Base-by-base conservation (phyloP, 441 rosid species). In the Adansonia gregorii region DNA sequence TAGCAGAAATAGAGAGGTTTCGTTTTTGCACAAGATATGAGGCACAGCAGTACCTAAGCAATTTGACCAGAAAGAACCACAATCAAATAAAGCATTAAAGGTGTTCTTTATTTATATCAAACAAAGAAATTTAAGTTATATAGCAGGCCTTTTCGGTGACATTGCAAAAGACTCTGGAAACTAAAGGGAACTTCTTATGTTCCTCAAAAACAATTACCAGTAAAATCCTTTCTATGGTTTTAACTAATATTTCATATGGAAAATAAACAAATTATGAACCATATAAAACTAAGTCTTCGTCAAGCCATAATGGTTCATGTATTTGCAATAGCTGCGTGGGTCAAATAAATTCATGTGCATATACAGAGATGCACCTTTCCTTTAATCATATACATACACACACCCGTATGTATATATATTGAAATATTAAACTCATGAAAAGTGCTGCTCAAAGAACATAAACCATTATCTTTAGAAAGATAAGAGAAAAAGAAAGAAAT, bases 11-110 rank as follows among this genome's bases (percentile, higher is more conserved):
- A 56, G 59, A 31, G 49, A 72, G 15, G 72, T 45, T 35, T 68
- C 67, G 19, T 73, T 83, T 43, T 43, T 59, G n/a, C 64, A 61
- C 12, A 67, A 80, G 51, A 70, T 80, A 69, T 15, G 80, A n/a
- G 81, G 78, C 65, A 78, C 31, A 55, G 72, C 41, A 74, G 79
- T 75, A 66, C 83, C 89, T 85, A 81, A 69, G 68, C 67, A 56
- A 79, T 80, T 48, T 67, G 60, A 54, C 35, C 65, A 35, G 51
- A 20, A 68, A 46, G 10, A 6, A 71, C n/a, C 12, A 61, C 4
- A 59, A 52, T 64, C 66, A 77, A 55, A 66, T 61, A 80, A 46
- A 27, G 19, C 20, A 56, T 49, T 70, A 51, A 51, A 27, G 60
- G 45, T 8, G 14, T 72, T 35, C 27, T n/a, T 31, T 54, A 27